phyloP scores from a whole-genome alignment of 306 rosid species.

The Abrus pulchellus region DNA sequence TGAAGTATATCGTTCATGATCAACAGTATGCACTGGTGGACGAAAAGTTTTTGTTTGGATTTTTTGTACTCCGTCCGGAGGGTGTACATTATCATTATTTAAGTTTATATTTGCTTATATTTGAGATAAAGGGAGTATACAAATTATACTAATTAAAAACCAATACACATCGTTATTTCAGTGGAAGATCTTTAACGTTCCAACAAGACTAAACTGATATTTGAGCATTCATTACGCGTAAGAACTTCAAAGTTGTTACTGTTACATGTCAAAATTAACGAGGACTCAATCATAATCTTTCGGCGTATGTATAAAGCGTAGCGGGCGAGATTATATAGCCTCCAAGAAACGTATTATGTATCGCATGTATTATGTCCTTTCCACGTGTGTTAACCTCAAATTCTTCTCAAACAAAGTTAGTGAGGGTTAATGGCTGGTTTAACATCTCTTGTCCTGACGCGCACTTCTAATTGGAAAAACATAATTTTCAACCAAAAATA shows the following conservation, averaged over 20 bases:
- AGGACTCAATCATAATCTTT: not conserved
- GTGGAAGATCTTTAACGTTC: not conserved
- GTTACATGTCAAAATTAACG: not conserved
- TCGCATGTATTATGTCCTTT: not conserved
- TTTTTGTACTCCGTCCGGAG: not conserved
- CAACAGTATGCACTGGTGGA: constrained; percentile 38
- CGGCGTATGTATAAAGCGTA: not conserved
- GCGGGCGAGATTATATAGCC: not conserved
- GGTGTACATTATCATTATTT: no score
- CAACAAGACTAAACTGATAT: not conserved
- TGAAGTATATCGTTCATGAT: constrained; percentile 24
- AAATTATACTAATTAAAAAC: not conserved
- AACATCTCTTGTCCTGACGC: not conserved
- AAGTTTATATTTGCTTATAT: no score
- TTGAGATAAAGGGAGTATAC: no score
- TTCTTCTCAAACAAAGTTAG: not conserved
- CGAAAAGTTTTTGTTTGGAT: not conserved
- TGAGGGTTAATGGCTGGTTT: not conserved
- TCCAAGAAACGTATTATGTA: not conserved
- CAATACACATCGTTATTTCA: constrained; percentile 5
- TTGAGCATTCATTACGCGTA: not conserved
- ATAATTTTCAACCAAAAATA: not conserved
- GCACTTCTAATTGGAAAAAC: not conserved
- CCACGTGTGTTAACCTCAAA: not conserved
- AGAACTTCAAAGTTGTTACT: not conserved